These are phyloP conservation scores for Paramecium sonneborni DNA, from an alignment of 73 alveolate species.

Conservation along the genomic window DNA sequence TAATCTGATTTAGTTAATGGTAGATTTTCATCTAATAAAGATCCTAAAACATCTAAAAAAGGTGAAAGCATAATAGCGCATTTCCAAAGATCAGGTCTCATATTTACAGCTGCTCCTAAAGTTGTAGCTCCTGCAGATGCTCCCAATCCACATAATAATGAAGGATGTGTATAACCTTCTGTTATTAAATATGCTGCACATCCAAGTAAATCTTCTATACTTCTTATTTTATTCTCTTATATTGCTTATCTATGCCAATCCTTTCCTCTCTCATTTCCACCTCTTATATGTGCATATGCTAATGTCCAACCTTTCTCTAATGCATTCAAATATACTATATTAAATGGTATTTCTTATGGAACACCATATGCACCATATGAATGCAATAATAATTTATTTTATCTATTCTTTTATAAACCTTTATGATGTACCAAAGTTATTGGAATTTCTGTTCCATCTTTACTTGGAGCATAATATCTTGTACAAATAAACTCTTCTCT, in stretches of 20 bases:
- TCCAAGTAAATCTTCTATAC: conserved; percentile 77
- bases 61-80: conserved; percentile 84
- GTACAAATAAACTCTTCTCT: conserved; percentile 72
- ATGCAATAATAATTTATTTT: conserved; percentile 62
- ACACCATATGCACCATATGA: conserved; percentile 94
- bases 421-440: conserved; percentile 74
- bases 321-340: conserved; percentile 76
- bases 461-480: conserved; percentile 74
- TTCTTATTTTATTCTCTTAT: conserved; percentile 70
- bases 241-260: conserved; percentile 89
- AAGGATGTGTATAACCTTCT: conserved; percentile 80
- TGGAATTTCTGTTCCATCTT: conserved; percentile 86
- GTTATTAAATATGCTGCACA: conserved; percentile 80
- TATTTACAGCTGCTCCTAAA: conserved; percentile 81
- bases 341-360: conserved; percentile 70
- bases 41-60: conserved; percentile 81
- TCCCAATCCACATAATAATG: conserved; percentile 87
- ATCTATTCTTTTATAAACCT: conserved; percentile 58
- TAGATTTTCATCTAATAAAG: conserved; percentile 73
- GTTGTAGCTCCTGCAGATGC: conserved; percentile 90
- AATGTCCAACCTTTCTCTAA: conserved; percentile 87
- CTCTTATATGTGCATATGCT: conserved; percentile 92
- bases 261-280: conserved; percentile 90
- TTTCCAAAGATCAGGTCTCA: conserved; percentile 85
- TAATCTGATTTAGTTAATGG: conserved; percentile 84